Conservation (phyloP, 805 yeast genomes). For the Kockiozyma suomiensis region DNA sequence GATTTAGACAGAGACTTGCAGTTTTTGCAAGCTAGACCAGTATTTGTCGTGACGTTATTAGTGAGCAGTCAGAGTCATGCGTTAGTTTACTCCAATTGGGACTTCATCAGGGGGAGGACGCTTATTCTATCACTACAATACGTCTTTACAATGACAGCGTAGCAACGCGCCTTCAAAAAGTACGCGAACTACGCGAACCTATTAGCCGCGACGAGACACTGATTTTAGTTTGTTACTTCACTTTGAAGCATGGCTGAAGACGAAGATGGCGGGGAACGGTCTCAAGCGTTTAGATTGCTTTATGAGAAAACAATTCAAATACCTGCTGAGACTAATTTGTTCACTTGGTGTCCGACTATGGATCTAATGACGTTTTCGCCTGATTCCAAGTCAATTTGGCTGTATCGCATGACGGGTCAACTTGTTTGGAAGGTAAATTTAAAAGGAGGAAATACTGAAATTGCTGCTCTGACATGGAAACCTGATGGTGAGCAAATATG, state of each 20-base stretch:
- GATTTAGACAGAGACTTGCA: no score
- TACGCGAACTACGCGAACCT: no score
- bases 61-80: no score
- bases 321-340: conserved; percentile 11
- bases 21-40: no score
- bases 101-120: no score
- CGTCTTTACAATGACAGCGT: no score
- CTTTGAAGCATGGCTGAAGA: neutral
- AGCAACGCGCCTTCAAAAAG: no score
- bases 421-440: conserved; percentile 31
- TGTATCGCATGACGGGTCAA: conserved; percentile 33
- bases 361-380: conserved; percentile 32
- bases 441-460: conserved; percentile 8
- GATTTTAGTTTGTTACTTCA: no score
- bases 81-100: no score
- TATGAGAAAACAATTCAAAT: conserved; percentile 23
- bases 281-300: conserved; percentile 13
- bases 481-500: conserved; percentile 31
- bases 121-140: no score
- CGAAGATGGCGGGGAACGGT: neutral
- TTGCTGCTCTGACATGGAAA: conserved; percentile 24
- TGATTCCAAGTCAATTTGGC: conserved; percentile 20
- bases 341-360: conserved; percentile 34
- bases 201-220: no score
- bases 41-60: no score